Conservation (phyloP, 768 basidiomycete species). For the Hemileccinum rubropunctum region DNA sequence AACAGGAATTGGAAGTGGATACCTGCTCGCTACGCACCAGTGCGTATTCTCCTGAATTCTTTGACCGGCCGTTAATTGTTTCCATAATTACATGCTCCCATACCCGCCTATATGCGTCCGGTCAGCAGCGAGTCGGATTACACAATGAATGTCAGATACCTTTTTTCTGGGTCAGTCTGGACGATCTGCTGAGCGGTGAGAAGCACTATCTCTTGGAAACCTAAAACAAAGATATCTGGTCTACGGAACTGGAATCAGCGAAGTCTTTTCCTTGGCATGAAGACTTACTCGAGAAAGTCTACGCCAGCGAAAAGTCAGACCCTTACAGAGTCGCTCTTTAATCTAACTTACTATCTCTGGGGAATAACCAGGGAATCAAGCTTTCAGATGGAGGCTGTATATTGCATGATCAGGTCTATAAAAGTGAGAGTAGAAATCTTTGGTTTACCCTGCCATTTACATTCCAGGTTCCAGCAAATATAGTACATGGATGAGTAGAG, state of each 20-base stretch:
- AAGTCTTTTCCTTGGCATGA: slow-evolving; percentile 21
- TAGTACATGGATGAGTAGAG: slow-evolving; percentile 59
- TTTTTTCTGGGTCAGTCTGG: slow-evolving; percentile 92
- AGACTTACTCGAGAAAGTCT: slow-evolving; percentile 20
- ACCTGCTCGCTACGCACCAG: slow-evolving; percentile 92
- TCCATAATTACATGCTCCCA: slow-evolving; percentile 88
- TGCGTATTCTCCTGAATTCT: slow-evolving; percentile 72
- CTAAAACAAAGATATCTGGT: slow-evolving; percentile 87
- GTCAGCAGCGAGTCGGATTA: not conserved
- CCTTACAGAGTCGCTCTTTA: not conserved
- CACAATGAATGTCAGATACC: slow-evolving; percentile 41
- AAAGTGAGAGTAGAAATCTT: not conserved
- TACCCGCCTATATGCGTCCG: slow-evolving; percentile 51
- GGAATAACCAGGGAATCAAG: slow-evolving; percentile 88
- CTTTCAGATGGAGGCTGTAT: slow-evolving; percentile 73
- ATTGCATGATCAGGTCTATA: slow-evolving; percentile 7
- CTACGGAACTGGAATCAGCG: slow-evolving; percentile 35
- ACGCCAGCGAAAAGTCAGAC: slow-evolving; percentile 5
- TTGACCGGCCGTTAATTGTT: slow-evolving; percentile 67
- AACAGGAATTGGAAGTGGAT: not conserved
- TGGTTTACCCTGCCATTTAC: slow-evolving; percentile 78
- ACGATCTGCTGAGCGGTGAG: slow-evolving; percentile 97
- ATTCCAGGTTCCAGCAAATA: slow-evolving; percentile 96
- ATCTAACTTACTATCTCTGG: slow-evolving; percentile 60
- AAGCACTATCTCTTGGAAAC: slow-evolving; percentile 97